A percentile compares a stretch with the other conserved stretches of the same genome.
These are phyloP conservation scores for Aspergillus eucalypticola DNA, from an alignment of 2,329 filamentous ascomycete species.

Conservation along the genomic window DNA sequence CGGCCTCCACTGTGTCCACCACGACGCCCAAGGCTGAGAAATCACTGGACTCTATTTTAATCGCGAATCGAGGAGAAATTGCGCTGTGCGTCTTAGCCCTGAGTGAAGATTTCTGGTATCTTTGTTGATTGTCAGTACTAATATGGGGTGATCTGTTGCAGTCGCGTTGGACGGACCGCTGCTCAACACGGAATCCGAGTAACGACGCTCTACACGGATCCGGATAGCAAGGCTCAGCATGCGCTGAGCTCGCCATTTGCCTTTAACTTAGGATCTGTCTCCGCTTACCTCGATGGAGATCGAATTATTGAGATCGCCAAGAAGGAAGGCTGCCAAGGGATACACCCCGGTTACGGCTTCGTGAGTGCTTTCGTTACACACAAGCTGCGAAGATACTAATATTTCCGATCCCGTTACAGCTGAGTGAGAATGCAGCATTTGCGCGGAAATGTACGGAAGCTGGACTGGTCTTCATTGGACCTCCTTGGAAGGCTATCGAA, in stretches of 20 bases:
- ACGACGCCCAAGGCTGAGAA: conserved; percentile 30
- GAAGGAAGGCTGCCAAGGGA: conserved; percentile 79
- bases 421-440: conserved; percentile 91
- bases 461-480: conserved; percentile 91
- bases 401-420: conserved; percentile 29
- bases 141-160: conserved; percentile 26
- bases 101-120: background rate
- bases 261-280: conserved; percentile 77
- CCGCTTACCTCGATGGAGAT: conserved; percentile 89
- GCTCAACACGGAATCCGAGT: conserved; percentile 85
- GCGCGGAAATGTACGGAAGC: conserved; percentile 85
- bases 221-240: conserved; percentile 84
- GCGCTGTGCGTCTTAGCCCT: conserved; percentile 59
- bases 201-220: conserved; percentile 92
- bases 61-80: conserved; percentile 96
- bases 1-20: conserved; percentile 32
- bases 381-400: conserved; percentile 3
- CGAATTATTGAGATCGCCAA: conserved; percentile 88
- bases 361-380: conserved; percentile 37
- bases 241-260: conserved; percentile 80
- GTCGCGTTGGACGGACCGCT: conserved; percentile 84
- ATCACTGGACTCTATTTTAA: conserved; percentile 74
- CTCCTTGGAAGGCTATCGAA: conserved; percentile 73
- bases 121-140: conserved; percentile 5
- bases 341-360: conserved; percentile 95